phyloP scores from a whole-genome alignment of 768 basidiomycete genomes.

The Tylopilus cervinicoccineus region DNA sequence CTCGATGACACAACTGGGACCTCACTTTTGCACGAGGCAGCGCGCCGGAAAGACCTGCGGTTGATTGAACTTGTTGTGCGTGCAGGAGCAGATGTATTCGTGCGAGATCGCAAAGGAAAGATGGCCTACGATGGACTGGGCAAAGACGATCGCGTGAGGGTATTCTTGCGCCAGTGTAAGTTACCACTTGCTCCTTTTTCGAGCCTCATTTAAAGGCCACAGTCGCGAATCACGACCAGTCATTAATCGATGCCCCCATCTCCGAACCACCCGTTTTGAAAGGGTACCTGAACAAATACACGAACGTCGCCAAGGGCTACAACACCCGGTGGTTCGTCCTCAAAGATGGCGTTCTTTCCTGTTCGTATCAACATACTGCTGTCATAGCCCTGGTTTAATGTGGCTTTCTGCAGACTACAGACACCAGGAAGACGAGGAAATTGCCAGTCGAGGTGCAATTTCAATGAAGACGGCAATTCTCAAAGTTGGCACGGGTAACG shows the following conservation, averaged over 20 bases:
- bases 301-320: constrained; percentile 89
- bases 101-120: constrained; percentile 72
- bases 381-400: not conserved
- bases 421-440: constrained; percentile 84
- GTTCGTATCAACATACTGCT: constrained; percentile 40
- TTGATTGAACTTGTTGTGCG: constrained; percentile 82
- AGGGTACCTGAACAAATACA: constrained; percentile 88
- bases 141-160: constrained; percentile 77
- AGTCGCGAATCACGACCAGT: constrained; percentile 82
- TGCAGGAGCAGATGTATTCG: constrained; percentile 87
- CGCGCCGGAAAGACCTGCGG: constrained; percentile 71
- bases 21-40: constrained; percentile 84
- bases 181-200: constrained; percentile 8
- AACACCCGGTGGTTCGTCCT: constrained; percentile 91
- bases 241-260: constrained; percentile 49
- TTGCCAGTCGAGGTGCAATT: constrained; percentile 84
- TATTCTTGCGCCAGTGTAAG: constrained; percentile 82
- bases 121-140: constrained; percentile 63
- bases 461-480: constrained; percentile 77
- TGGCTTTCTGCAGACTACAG: constrained; percentile 55
- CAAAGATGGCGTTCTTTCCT: constrained; percentile 79
- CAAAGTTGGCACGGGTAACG: constrained; percentile 44
- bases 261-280: constrained; percentile 59
- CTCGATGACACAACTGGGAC: constrained; percentile 76
- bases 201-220: constrained; percentile 3